Base-by-base conservation (phyloP, 2,329 filamentous ascomycete genomes). In the Alternaria sp. region DNA sequence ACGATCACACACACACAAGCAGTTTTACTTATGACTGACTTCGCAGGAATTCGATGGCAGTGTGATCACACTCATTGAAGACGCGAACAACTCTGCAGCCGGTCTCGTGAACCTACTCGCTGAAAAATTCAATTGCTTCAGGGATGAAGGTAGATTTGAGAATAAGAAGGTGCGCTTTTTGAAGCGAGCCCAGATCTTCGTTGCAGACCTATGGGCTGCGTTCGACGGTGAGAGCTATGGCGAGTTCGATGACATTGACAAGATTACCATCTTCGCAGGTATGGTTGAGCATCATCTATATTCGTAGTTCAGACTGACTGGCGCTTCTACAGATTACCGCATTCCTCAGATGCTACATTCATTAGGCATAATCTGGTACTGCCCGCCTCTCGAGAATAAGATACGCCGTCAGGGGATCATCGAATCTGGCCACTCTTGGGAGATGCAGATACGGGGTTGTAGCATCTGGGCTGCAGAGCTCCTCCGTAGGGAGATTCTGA, bases 381-480 rank as follows among this genome's bases (percentile, higher is more conserved):
- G 92, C 65, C 95, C 95, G 0, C 85, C 89, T 0, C 82, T 99
- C 45, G 89, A 93, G 52, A 84, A 85, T 34, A 85, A 89, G 16
- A 90, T 99, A 70, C 85, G 86, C 32, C 83, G 85, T 28, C 85
- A 87, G 54, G 85, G 89, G 65, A 74, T 85, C 2, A 86, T 99
- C 22, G 85, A 90, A 57, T 88, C 88, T 52, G 94, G 93, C 0
- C 87, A 89, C 53, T 84, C 82, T 11, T 94, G 92, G 87, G 95
- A 99, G 75, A 81, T 97, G 63, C 94, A 99, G 74, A 83, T 99
- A 34, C 87, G 95, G 80, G 94, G 92, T 14, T 95, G 93, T 76
- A 97, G 92, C 72, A 97, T 99, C 68, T 98, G 94, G 94, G 95
- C 92, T 63, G 92, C 98, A 1, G 95, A 99, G 78, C 82, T 97